These are phyloP conservation scores for Moesziomyces aphidis DNA, from an alignment of 1,284 basidiomycete species.

Conservation along the genomic window DNA sequence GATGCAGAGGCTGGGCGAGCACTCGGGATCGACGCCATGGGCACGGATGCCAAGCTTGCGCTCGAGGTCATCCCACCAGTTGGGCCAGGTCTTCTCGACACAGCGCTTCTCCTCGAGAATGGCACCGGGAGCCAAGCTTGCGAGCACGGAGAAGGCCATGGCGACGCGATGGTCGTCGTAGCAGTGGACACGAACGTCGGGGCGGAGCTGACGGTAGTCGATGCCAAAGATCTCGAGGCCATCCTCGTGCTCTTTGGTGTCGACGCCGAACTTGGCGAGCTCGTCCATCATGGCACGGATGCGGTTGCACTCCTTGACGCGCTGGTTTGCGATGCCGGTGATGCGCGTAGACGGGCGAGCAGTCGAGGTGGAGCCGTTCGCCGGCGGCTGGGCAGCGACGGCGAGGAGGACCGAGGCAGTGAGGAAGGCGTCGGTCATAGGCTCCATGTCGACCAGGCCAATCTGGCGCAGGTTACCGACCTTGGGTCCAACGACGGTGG, in stretches of 20 bases:
- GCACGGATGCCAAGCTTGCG: constrained; percentile 95
- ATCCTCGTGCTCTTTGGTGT: constrained; percentile 91
- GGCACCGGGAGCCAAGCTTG: constrained; percentile 78
- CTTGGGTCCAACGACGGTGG: constrained; percentile 91
- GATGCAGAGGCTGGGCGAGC: constrained; percentile 48
- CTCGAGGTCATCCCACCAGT: constrained; percentile 98
- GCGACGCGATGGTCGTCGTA: constrained; percentile 99
- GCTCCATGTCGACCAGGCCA: constrained; percentile 94
- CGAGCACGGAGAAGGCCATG: constrained; percentile 95
- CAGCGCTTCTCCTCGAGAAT: constrained; percentile 95
- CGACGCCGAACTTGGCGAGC: constrained; percentile 93
- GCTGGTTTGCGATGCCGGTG: constrained; percentile 95
- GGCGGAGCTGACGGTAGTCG: constrained; percentile 72
- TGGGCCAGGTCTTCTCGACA: constrained; percentile 99
- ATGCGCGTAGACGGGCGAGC: constrained; percentile 76
- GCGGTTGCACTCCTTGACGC: constrained; percentile 97
- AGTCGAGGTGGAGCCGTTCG: constrained; percentile 59
- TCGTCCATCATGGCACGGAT: constrained; percentile 97
- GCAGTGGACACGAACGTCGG: constrained; percentile 84
- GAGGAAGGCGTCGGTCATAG: constrained; percentile 99
- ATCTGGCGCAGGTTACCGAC: constrained; percentile 83
- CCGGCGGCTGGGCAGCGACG: constrained; percentile 70
- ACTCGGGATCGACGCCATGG: constrained; percentile 80
- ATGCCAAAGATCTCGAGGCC: constrained; percentile 89
- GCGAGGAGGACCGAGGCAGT: constrained; percentile 93